Evolutionary conservation across 2,329 filamentous ascomycete species (phyloP).

Genomic region (Aspergillus awamori): DNA sequence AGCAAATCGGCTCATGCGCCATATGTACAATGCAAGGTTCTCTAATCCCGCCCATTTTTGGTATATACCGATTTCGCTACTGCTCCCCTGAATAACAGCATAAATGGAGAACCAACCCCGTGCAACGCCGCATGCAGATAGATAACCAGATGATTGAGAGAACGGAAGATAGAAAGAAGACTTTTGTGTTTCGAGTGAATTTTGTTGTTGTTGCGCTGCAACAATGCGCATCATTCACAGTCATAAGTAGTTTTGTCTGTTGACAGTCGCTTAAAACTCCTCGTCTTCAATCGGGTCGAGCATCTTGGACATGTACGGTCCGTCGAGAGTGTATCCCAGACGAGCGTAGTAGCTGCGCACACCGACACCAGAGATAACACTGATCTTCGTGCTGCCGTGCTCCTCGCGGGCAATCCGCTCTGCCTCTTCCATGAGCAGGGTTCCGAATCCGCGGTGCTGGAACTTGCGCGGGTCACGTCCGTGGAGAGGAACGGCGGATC

Average conservation of each 20-base stretch:
- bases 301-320: conserved; percentile 71
- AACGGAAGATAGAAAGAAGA: background rate
- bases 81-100: background rate
- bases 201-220: background rate
- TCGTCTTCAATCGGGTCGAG: conserved; percentile 47
- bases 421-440: conserved; percentile 94
- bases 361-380: conserved; percentile 96
- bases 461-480: conserved; percentile 94
- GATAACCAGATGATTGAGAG: background rate
- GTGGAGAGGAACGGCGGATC: conserved; percentile 95
- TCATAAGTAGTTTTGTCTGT: too few relatives aligned
- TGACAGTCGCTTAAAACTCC: background rate
- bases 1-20: background rate
- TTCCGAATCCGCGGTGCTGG: conserved; percentile 97
- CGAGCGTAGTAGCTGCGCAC: conserved; percentile 94
- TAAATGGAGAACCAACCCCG: conserved; percentile 1
- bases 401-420: conserved; percentile 93
- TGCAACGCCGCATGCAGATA: background rate
- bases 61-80: conserved; percentile 3
- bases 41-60: background rate
- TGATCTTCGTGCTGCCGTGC: conserved; percentile 91
- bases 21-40: conserved; percentile 3
- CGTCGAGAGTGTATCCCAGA: conserved; percentile 90
- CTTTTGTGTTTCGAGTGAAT: background rate
- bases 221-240: background rate